A percentile compares a stretch with the other conserved stretches of the same genome.
These are phyloP conservation scores for Malassezia brasiliensis DNA, from an alignment of 1,284 basidiomycete genomes.

Conservation along the genomic window DNA sequence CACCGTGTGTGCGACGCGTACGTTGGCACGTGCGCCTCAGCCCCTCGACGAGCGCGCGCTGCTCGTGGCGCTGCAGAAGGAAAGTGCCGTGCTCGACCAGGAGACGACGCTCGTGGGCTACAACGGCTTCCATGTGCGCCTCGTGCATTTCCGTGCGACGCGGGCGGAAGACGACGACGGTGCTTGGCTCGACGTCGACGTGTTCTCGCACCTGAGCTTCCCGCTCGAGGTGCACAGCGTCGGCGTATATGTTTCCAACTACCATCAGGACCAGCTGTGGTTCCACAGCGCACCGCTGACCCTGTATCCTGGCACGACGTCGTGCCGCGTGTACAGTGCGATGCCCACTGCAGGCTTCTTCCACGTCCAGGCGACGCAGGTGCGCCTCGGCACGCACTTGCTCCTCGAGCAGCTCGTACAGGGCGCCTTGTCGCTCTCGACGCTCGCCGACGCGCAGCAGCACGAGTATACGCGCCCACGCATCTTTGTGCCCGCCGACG, in stretches of 20 bases:
- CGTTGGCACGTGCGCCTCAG: neutral
- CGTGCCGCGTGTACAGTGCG: constrained; percentile 24
- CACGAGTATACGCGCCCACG: constrained; percentile 13
- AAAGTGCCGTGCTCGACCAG: neutral
- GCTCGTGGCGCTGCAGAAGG: neutral
- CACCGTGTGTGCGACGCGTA: neutral
- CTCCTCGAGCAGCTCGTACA: constrained; percentile 29
- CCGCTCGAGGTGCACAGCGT: constrained; percentile 32
- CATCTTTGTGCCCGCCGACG: constrained; percentile 33
- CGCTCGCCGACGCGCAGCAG: constrained; percentile 7
- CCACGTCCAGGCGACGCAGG: constrained; percentile 37
- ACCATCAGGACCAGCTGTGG: constrained; percentile 28
- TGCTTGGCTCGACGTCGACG: constrained; percentile 19
- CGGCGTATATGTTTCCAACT: constrained; percentile 27
- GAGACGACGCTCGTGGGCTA: constrained; percentile 13
- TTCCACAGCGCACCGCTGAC: constrained; percentile 22
- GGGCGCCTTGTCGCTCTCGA: constrained; percentile 1
- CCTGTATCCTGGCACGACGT: constrained; percentile 24
- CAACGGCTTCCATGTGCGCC: constrained; percentile 8
- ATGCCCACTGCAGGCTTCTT: constrained; percentile 29
- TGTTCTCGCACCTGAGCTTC: constrained; percentile 21
- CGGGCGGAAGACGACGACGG: constrained; percentile 28
- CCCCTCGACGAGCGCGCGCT: constrained; percentile 8
- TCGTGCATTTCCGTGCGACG: constrained; percentile 1
- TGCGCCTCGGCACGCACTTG: constrained; percentile 28